Evolutionary conservation across 352 stramenopile species (phyloP), one percentile per base, ranked within the genome.

Genomic region (Paralagenidium karlingii): DNA sequence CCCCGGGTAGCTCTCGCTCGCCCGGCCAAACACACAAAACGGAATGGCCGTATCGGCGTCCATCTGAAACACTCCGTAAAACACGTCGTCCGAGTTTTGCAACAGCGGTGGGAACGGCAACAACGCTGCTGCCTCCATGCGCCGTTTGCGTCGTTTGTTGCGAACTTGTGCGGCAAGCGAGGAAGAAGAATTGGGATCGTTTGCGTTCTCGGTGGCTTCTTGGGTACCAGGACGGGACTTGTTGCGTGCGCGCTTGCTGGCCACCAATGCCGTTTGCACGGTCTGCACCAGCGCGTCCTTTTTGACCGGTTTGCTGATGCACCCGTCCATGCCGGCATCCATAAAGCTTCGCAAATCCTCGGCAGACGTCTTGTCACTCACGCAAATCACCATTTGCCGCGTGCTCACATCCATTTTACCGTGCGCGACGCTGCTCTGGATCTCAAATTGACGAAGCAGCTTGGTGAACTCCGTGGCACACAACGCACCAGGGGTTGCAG

Each of bases 21-120:
- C 13, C 19, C 60, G 52, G 15, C 88, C 82, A 19, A 97, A 50
- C 1, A 98, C 71, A 24, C 70, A 82, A 58, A 90, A 97, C 5
- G 90, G 90, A 45, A 98, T 76, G 12, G 61, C 49, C 19, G 92
- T 98, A 38, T 95, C 82, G 6, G 86, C 82, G 47, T 98, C 90
- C 60, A 96, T 74, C 39, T 97, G 78, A 47, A 95, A 92, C 16
- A 78, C 60, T 0, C 63, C 63, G 20, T 64, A 51, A 4, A 63
- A 45, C n/a, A n/a, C n/a, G 26, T 63, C 65, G 50, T 81, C 58
- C 5, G 74, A 68, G n/a, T 51, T 70, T 26, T 71, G 59, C 3
- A 48, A 40, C 6, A 82, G 44, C 3, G 47, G 55, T 9, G 68
- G 63, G 36, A 83, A 68, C 0, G 57, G 33, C 27, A 82, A 39